Evolutionary conservation across 2,329 filamentous ascomycete species (phyloP), one percentile per base, ranked within the genome.

Genomic region (Claviceps cyperi): DNA sequence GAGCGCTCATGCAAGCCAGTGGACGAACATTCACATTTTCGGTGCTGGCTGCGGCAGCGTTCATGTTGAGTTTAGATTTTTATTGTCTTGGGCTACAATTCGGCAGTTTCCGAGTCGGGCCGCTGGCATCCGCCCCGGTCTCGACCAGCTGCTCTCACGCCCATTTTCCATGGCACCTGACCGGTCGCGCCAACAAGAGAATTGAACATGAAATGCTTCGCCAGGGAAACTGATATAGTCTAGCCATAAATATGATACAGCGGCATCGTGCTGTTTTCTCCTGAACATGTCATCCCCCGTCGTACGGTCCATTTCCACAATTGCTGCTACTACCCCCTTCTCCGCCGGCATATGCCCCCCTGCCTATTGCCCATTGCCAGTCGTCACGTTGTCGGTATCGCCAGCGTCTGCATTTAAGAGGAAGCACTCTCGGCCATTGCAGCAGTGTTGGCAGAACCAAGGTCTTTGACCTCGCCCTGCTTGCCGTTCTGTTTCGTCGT

Each of bases 381-480:
- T 35, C 17, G n/a, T 19, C 17, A 15, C 11, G 22, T 22, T 36
- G 9, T 35, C 22, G 22, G 37, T 14, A 15, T 22, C 9, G 6
- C 38, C 22, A 15, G 5, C 4, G 19, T 35, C n/a, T 9, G 9
- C 0, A 50, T 55, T 61, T 65, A 66, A 49, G 64, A 62, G 13
- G 68, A 64, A 52, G 69, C 63, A 53, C 63, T 59, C 59, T 70
- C 62, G 53, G 58, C 58, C 60, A 64, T 63, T 56, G 59, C 61
- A 54, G 65, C 61, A 49, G 66, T 62, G 64, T 78, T 79, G 62
- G 75, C 77, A 41, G 75, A 68, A 49, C 68, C 79, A 58, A 96
- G 73, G 66, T 76, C 80, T 79, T 86, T 86, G 64, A 75, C 59
- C 46, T 97, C 91, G 67, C 88, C 85, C 75, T 94, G 87, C 81